Evolutionary conservation across 2,329 filamentous ascomycete genomes (phyloP).

Genomic region (Alternaria sp.): DNA sequence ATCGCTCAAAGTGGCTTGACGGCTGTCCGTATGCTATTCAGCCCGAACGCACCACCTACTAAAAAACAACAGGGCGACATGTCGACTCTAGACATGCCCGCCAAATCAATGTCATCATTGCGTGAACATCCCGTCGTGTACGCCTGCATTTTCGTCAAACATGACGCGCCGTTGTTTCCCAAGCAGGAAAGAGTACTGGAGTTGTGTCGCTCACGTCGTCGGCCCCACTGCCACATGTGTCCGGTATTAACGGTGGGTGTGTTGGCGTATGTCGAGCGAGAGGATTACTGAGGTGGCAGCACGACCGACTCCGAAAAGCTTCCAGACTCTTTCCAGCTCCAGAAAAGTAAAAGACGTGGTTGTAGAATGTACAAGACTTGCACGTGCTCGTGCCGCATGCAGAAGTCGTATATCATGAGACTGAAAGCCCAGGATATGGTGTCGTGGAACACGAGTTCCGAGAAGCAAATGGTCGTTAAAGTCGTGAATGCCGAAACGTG

Average conservation of each 20-base stretch:
- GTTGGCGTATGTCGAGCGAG: conserved; percentile 15
- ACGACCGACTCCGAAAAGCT: conserved; percentile 21
- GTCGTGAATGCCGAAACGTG: conserved; percentile 44
- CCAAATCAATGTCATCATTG: conserved; percentile 37
- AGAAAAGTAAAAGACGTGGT: conserved; percentile 30
- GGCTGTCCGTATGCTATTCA: conserved; percentile 17
- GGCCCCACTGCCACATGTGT: conserved; percentile 26
- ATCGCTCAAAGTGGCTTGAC: conserved; percentile 16
- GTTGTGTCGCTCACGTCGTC: conserved; percentile 20
- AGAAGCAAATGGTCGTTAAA: conserved; percentile 43
- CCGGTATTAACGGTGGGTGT: conserved; percentile 13
- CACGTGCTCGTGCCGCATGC: conserved; percentile 44
- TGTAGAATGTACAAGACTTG: conserved; percentile 48
- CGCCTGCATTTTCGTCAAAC: conserved; percentile 38
- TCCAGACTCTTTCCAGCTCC: conserved; percentile 24
- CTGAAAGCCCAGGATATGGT: conserved; percentile 38
- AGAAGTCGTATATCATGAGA: conserved; percentile 48
- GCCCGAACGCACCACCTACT: conserved; percentile 23
- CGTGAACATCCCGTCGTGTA: conserved; percentile 33
- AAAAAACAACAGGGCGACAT: conserved; percentile 34
- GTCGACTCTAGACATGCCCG: conserved; percentile 23
- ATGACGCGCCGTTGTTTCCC: conserved; percentile 18
- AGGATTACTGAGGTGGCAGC: conserved; percentile 24
- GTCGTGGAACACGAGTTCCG: conserved; percentile 25
- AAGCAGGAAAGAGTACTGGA: conserved; percentile 11